Base-by-base conservation (phyloP, 2,329 filamentous ascomycete species). In the Apiospora hydei region DNA sequence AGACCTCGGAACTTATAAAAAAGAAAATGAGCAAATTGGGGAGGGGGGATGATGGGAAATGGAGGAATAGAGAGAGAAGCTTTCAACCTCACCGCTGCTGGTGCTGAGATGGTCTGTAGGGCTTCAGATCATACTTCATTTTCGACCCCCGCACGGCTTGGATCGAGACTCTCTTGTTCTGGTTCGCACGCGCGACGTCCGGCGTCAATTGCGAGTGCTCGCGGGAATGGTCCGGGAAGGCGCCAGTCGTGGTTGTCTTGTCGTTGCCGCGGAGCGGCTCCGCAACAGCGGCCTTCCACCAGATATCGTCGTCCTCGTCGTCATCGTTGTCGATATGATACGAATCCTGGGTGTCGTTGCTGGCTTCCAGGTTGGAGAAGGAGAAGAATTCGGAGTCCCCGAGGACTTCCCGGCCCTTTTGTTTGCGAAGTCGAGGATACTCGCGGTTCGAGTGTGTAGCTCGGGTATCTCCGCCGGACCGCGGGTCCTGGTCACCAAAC, bases 221-320 rank as follows among this genome's bases (percentile, higher is more conserved):
- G 34, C 7, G 57, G n/a, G 57, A 41, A 4, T 41, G 18, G 16
- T 24, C 11, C 18, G 57, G 34, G 13, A 41, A n/a, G 57, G 34
- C 24, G 18, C 34, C 57, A 3, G 34, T n/a, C 3, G 18, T n/a
- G 8, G 57, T 41, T 18, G 57, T 41, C 4, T 13, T 41, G 18
- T 4, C 21, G 18, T 38, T 18, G 34, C 34, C 34, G 18, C 8
- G 34, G 3, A 21, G 57, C 11, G 38, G 57, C 18, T 11, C 18
- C 30, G 21, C 14, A 8, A 10, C 14, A 8, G 18, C 18, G 13
- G 18, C 26, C 43, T 41, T 18, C n/a, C 46, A 14, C 66, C 66
- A 68, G 14, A 47, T 68, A 4, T 68, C 66, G 1, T 68, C 66
- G 14, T 34, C 41, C n/a, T 46, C 66, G 30, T 68, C 64, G 6